phyloP scores from a whole-genome alignment of 2,329 filamentous ascomycete genomes.

The Pseudogymnoascus sp. region DNA sequence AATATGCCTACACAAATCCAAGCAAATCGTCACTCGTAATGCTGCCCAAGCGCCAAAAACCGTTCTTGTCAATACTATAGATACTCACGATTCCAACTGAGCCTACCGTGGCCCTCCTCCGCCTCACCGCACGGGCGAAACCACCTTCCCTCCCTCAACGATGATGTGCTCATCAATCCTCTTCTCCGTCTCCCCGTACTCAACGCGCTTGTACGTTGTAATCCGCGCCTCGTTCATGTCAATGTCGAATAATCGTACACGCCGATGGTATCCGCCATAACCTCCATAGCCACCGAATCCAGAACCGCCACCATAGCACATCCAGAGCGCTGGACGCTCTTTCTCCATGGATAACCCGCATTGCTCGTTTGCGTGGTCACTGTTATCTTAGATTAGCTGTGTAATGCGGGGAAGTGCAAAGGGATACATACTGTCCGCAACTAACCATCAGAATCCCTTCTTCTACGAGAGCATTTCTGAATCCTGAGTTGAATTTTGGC shows the following conservation, averaged over 20 bases:
- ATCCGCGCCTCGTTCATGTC: conserved; percentile 87
- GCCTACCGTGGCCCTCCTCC: not conserved
- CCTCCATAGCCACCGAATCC: conserved; percentile 95
- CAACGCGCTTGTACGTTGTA: conserved; percentile 83
- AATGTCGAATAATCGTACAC: conserved; percentile 82
- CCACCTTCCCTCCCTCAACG: conserved; percentile 49
- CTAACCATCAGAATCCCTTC: conserved; percentile 80
- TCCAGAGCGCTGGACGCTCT: conserved; percentile 68
- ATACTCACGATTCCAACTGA: not conserved
- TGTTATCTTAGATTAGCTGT: conserved; percentile 26
- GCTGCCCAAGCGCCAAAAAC: conserved; percentile 6
- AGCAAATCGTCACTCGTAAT: conserved; percentile 2
- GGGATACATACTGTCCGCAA: conserved; percentile 70
- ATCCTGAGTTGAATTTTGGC: conserved; percentile 83
- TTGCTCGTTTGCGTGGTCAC: conserved; percentile 95
- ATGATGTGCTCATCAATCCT: conserved; percentile 57
- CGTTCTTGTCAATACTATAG: not conserved
- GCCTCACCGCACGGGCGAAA: conserved; percentile 8
- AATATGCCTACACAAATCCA: conserved; percentile 6
- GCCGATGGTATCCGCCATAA: conserved; percentile 75
- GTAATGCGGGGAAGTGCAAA: conserved; percentile 15
- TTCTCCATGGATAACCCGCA: conserved; percentile 54
- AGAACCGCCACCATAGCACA: conserved; percentile 91
- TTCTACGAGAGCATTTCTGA: conserved; percentile 79
- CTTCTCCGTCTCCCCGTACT: conserved; percentile 48